Percentiles rank a stretch among this genome's conserved stretches.
phyloP scores from a whole-genome alignment of 2,329 filamentous ascomycete species.

The Didymella exigua region DNA sequence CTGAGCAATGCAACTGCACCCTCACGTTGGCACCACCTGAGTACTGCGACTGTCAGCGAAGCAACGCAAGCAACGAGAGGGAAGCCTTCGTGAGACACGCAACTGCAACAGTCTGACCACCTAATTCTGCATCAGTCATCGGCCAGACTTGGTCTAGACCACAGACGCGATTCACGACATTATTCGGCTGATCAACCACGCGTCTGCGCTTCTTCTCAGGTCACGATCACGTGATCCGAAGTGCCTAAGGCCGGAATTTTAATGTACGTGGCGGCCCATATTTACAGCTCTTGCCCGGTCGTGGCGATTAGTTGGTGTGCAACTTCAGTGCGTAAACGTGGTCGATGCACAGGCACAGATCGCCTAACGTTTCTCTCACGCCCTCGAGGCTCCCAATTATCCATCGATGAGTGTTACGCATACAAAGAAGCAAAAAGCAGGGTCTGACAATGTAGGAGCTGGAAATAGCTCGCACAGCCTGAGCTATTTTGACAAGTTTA shows the following conservation, averaged over 20 bases:
- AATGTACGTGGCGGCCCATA: neutral
- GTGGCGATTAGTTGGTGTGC: neutral
- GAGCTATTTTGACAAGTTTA: neutral
- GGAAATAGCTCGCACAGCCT: neutral
- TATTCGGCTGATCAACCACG: neutral
- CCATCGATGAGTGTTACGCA: neutral
- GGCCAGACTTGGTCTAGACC: neutral
- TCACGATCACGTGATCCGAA: neutral
- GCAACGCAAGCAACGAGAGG: neutral
- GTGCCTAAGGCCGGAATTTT: neutral
- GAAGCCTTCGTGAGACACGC: neutral
- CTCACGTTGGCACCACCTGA: neutral
- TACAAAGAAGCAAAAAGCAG: neutral
- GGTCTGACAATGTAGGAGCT: too few species aligned
- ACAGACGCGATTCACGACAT: neutral
- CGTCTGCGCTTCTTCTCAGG: neutral
- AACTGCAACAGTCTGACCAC: neutral
- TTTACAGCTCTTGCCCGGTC: neutral
- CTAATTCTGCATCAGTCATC: neutral
- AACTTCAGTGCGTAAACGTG: neutral
- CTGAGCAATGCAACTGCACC: neutral
- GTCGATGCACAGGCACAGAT: neutral
- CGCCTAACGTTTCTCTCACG: neutral
- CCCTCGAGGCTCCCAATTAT: neutral
- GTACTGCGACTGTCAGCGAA: neutral